A percentile compares a stretch with the other conserved stretches of the same genome.
These are phyloP conservation scores for Plenodomus tracheiphilus DNA, from an alignment of 2,329 filamentous ascomycete species.

Conservation along the genomic window DNA sequence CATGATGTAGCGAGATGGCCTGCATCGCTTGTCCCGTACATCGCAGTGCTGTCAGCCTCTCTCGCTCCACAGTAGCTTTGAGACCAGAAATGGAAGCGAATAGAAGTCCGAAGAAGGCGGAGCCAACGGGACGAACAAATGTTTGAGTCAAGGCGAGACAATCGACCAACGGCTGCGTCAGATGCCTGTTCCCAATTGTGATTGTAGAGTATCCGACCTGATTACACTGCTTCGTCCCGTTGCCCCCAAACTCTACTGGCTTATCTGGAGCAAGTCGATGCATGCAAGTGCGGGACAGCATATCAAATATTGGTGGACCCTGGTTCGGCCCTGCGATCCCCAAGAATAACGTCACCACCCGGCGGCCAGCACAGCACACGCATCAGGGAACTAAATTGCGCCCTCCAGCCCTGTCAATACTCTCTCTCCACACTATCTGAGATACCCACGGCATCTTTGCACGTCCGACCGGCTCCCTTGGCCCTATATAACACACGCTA, in stretches of 20 bases:
- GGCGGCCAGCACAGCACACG: slow-evolving; percentile 6
- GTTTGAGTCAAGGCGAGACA: slow-evolving; percentile 23
- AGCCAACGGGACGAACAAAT: slow-evolving; percentile 23
- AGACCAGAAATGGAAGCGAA: slow-evolving; percentile 21
- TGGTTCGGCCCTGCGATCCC: slow-evolving; percentile 16
- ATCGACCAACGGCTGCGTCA: slow-evolving; percentile 5
- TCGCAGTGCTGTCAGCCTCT: neutral
- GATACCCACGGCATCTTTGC: neutral
- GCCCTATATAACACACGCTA: neutral
- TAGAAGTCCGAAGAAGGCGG: slow-evolving; percentile 28
- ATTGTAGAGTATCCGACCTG: too few species aligned
- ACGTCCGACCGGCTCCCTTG: neutral
- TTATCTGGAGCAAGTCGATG: neutral
- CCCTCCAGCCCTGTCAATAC: slow-evolving; percentile 17
- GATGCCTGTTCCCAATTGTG: too few species aligned
- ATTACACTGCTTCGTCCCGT: too few species aligned
- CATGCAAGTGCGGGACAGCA: slow-evolving; percentile 7
- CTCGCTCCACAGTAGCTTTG: neutral
- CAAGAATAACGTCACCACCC: slow-evolving; percentile 33
- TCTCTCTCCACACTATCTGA: neutral
- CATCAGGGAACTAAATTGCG: slow-evolving; percentile 22
- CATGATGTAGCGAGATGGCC: too few species aligned
- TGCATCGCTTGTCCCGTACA: too few species aligned
- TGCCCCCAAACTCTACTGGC: too few species aligned
- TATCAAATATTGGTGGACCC: too few species aligned